Conservation (phyloP, 2,329 filamentous ascomycete species). For the Trichophyton simii region DNA sequence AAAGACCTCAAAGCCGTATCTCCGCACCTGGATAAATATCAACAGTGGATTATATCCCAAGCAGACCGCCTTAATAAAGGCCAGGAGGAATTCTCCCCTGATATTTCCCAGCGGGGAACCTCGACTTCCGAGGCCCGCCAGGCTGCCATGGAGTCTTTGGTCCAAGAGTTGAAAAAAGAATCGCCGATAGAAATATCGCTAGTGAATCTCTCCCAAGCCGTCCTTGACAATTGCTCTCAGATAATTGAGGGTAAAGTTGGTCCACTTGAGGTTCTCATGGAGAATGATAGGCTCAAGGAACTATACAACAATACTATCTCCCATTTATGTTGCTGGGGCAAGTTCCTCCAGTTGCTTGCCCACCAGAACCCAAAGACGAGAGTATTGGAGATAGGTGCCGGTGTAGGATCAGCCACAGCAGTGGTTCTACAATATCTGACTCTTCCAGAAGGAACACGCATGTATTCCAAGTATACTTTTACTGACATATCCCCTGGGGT, state of each 20-base stretch:
- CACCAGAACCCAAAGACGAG: neutral
- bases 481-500: conserved; percentile 1
- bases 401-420: neutral
- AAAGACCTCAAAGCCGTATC: neutral
- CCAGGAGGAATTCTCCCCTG: neutral
- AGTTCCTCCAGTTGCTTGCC: no score
- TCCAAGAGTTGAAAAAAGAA: neutral
- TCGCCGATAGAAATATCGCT: neutral
- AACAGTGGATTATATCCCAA: neutral
- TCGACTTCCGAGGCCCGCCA: neutral
- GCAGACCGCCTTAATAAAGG: neutral
- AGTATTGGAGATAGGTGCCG: neutral
- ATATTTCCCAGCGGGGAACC: no score
- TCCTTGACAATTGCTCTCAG: neutral
- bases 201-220: neutral
- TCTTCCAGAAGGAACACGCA: neutral
- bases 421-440: no score
- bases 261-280: neutral
- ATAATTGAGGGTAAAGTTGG: neutral
- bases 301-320: neutral
- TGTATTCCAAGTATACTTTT: conserved; percentile 10
- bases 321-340: no score
- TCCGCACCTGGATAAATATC: neutral
- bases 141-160: neutral
- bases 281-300: neutral